phyloP scores from a whole-genome alignment of 2,329 filamentous ascomycete genomes.

The Corniculantispora saksenae region DNA sequence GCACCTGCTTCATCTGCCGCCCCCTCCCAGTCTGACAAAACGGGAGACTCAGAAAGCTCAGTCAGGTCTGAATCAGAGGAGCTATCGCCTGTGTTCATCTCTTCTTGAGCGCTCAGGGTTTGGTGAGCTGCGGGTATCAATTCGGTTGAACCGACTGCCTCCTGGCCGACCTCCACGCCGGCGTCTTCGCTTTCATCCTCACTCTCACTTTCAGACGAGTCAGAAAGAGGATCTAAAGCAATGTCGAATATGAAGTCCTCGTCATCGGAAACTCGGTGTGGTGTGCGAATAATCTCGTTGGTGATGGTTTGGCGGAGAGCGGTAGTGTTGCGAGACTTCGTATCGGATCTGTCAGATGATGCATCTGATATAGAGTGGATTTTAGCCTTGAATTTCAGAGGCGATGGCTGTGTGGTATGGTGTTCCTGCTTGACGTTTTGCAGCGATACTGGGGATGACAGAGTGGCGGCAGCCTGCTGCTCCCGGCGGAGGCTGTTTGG shows the following conservation, averaged over 20 bases:
- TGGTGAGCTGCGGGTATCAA: too few species aligned
- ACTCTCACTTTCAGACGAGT: background rate
- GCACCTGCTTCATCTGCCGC: background rate
- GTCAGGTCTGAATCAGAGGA: slow-evolving; percentile 10
- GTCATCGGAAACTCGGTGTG: slow-evolving; percentile 2
- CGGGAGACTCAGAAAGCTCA: slow-evolving; percentile 8
- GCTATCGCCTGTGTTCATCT: background rate
- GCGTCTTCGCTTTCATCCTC: background rate
- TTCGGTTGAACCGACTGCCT: background rate
- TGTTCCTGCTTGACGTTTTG: slow-evolving; percentile 14
- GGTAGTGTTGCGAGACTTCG: background rate
- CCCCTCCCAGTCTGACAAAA: background rate
- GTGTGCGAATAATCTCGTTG: background rate
- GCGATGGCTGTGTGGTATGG: background rate
- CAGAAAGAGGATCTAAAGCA: background rate
- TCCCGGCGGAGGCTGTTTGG: background rate
- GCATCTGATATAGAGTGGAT: background rate
- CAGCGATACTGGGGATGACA: slow-evolving; percentile 32
- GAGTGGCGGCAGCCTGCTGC: slow-evolving; percentile 26
- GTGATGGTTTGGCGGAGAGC: background rate
- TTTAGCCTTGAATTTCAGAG: slow-evolving; percentile 1
- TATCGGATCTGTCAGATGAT: background rate
- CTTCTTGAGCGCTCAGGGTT: background rate
- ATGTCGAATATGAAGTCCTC: slow-evolving; percentile 14
- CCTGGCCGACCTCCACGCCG: background rate